phyloP scores from a whole-genome alignment of 257 asterid species.

The Ocimum tenuiflorum region DNA sequence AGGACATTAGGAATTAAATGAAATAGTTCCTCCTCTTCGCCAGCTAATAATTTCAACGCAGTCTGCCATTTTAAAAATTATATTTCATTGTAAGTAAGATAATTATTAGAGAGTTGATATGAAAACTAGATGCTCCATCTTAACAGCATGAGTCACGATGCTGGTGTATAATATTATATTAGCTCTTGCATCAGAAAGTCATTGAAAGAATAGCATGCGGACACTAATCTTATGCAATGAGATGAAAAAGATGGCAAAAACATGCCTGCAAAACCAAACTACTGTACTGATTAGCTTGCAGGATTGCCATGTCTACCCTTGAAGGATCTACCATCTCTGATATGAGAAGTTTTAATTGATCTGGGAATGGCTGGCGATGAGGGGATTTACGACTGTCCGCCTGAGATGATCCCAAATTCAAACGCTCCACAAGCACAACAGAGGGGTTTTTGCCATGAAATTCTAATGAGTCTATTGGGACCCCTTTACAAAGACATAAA shows the following conservation, averaged over 20 bases:
- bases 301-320: slow-evolving; percentile 42
- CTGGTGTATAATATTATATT: background rate
- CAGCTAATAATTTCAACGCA: slow-evolving; percentile 65
- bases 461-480: slow-evolving; percentile 60
- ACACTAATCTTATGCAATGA: background rate
- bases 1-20: slow-evolving; percentile 58
- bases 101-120: background rate
- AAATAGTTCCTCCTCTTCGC: slow-evolving; percentile 54
- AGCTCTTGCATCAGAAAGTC: background rate
- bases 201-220: background rate
- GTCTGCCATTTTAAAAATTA: slow-evolving; percentile 48
- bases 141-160: background rate
- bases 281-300: slow-evolving; percentile 61
- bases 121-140: background rate
- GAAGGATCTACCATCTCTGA: slow-evolving; percentile 56
- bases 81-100: slow-evolving; percentile 5
- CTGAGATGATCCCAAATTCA: slow-evolving; percentile 48
- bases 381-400: slow-evolving; percentile 24
- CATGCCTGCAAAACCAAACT: slow-evolving; percentile 94
- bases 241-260: slow-evolving; percentile 8
- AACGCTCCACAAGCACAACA: slow-evolving; percentile 60
- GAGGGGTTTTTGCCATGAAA: slow-evolving; percentile 68
- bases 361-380: slow-evolving; percentile 52
- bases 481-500: slow-evolving; percentile 82
- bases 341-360: slow-evolving; percentile 52